Evolutionary conservation across 2,329 filamentous ascomycete species (phyloP).

Genomic region (Hymenoscyphus albidus): DNA sequence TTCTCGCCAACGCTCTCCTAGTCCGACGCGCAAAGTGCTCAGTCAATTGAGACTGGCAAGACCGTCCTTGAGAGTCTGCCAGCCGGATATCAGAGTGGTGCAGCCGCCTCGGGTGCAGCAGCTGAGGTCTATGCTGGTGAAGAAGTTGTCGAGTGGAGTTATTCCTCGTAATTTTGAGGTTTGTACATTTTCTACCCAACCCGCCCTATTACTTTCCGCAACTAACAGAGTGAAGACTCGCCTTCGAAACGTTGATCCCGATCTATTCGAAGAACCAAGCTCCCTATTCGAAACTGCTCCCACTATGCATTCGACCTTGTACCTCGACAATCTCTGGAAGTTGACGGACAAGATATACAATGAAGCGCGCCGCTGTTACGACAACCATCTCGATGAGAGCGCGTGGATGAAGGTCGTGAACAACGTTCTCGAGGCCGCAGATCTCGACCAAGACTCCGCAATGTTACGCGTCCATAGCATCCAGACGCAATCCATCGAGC

Average conservation of each 20-base stretch:
- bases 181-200: conserved; percentile 12
- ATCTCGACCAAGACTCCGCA: conserved; percentile 18
- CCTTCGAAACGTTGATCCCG: conserved; percentile 18
- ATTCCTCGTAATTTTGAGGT: conserved; percentile 21
- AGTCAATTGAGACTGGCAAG: neutral
- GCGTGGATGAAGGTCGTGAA: conserved; percentile 16
- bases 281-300: conserved; percentile 19
- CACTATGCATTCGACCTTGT: conserved; percentile 12
- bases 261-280: conserved; percentile 16
- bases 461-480: conserved; percentile 22
- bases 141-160: conserved; percentile 15
- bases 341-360: conserved; percentile 14
- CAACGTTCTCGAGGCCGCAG: conserved; percentile 20
- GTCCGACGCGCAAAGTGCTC: neutral
- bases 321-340: conserved; percentile 18
- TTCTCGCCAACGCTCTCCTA: neutral
- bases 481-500: conserved; percentile 21
- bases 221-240: conserved; percentile 19
- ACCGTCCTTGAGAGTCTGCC: neutral
- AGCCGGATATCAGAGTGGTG: neutral
- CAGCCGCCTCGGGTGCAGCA: neutral
- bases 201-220: neutral
- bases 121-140: conserved; percentile 18
- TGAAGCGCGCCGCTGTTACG: conserved; percentile 19
- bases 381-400: conserved; percentile 21